Evolutionary conservation across 331 rosid species (phyloP).

Genomic region (Pyrus hybrid): DNA sequence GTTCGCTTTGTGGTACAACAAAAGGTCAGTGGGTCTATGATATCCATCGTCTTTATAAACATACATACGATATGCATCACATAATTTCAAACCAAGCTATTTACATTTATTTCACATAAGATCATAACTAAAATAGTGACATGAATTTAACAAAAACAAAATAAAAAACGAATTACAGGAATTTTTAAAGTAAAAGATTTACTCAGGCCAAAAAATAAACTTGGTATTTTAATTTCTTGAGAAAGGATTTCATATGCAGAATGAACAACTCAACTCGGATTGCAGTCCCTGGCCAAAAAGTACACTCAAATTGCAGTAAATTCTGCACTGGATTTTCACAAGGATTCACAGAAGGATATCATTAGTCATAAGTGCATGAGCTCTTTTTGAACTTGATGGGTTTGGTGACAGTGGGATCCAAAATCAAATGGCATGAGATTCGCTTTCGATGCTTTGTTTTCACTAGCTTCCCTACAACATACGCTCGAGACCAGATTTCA

Average conservation of each 20-base stretch:
- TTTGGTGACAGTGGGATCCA: constrained; percentile 48
- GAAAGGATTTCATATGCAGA: neutral
- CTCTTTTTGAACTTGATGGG: constrained; percentile 58
- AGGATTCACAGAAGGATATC: neutral
- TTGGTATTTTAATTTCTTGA: neutral
- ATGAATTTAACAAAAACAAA: no score
- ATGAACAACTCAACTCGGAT: neutral
- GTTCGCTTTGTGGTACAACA: no score
- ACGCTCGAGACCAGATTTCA: constrained; percentile 51
- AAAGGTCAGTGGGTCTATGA: no score
- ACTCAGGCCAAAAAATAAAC: neutral
- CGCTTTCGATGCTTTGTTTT: constrained; percentile 48
- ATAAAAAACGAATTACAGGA: neutral
- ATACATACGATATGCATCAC: neutral
- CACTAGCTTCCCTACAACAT: constrained; percentile 80
- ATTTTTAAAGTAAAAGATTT: neutral
- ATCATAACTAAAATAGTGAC: neutral
- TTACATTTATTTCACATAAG: neutral
- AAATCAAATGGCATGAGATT: constrained; percentile 52
- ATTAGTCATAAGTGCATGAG: constrained; percentile 61
- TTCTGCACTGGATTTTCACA: neutral
- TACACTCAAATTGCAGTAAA: neutral
- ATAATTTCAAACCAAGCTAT: neutral
- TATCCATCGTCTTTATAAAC: neutral
- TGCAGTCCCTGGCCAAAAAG: neutral